A percentile compares a stretch with the other conserved stretches of the same genome.
These are phyloP conservation scores for Pyrenophora seminiperda DNA, from an alignment of 2,329 filamentous ascomycete genomes.

Conservation along the genomic window DNA sequence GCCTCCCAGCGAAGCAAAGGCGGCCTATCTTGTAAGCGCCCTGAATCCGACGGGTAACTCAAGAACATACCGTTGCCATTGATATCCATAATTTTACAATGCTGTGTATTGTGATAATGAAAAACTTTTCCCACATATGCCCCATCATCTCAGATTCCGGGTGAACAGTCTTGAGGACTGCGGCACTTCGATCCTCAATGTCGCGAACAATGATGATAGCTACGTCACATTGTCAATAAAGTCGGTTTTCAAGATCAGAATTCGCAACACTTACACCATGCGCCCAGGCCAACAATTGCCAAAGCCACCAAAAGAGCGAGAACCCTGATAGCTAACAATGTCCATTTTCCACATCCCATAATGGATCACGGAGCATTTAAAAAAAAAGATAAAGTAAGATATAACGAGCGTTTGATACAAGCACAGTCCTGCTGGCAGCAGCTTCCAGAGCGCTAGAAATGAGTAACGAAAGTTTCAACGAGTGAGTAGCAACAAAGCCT, in stretches of 20 bases:
- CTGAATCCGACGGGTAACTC: background rate
- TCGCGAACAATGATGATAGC: constrained; percentile 30
- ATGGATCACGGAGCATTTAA: constrained; percentile 3
- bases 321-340: constrained; percentile 27
- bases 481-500: constrained; percentile 13
- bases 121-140: constrained; percentile 30
- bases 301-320: constrained; percentile 29
- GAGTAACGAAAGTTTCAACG: constrained; percentile 12
- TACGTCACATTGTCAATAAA: constrained; percentile 5
- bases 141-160: constrained; percentile 13
- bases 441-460: constrained; percentile 33
- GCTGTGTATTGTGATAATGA: constrained; percentile 16
- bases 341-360: constrained; percentile 25
- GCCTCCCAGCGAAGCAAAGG: constrained; percentile 24
- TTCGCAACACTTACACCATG: constrained; percentile 28
- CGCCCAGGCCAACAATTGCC: constrained; percentile 29
- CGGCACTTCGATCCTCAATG: constrained; percentile 24
- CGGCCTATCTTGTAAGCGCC: constrained; percentile 24
- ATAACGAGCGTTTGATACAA: constrained; percentile 15
- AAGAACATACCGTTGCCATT: constrained; percentile 29
- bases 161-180: constrained; percentile 18
- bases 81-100: constrained; percentile 32
- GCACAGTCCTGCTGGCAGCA: constrained; percentile 36
- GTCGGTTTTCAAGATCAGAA: background rate
- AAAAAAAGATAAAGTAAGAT: background rate